Base-by-base conservation (phyloP, 2,329 filamentous ascomycete species). In the Trichoderma koningii region DNA sequence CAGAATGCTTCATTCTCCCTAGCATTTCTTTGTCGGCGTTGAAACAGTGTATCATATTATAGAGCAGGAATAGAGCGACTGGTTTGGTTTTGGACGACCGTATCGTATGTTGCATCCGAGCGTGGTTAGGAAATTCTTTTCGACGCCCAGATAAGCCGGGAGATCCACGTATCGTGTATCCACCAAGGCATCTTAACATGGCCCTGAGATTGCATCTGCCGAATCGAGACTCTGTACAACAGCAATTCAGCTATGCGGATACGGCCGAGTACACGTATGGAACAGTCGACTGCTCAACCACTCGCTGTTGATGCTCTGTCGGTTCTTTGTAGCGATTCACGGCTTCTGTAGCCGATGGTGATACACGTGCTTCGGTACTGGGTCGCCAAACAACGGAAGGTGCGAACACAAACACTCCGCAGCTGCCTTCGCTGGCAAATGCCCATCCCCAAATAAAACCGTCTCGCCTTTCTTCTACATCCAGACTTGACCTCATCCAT, bases 381-480 rank as follows among this genome's bases (percentile, higher is more conserved):
- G 30, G 12, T n/a, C 45, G 41, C 44, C 53, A 64, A 64, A 64
- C 55, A 64, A 23, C 53, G 62, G 62, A 64, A 64, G 45, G 62
- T 23, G 53, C 62, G 38, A 45, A 5, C 38, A 52, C 63, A 62
- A 50, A 55, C 63, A 48, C 14, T 19, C 7, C 3, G 26, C 9
- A 41, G 38, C 14, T 51, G 34, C 23, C 26, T 30, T 23, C 30
- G 51, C 50, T 42, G 17, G 10, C 14, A 28, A 60, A 14, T 28
- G 3, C 9, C 15, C 17, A 28, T 21, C 14, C 17, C 17, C 50
- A 44, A 51, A 28, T 41, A 26, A 21, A 51, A 51, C 15, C 45
- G 1, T n/a, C 12, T 28, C 34, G 34, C 10, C 12, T 38, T 1
- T 4, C 5, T 21, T 15, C 19, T 3, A 26, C 19, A n/a, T 17